phyloP scores from a whole-genome alignment of 225 moss, liverwort and hornwort genomes.

The Bryum argenteum region DNA sequence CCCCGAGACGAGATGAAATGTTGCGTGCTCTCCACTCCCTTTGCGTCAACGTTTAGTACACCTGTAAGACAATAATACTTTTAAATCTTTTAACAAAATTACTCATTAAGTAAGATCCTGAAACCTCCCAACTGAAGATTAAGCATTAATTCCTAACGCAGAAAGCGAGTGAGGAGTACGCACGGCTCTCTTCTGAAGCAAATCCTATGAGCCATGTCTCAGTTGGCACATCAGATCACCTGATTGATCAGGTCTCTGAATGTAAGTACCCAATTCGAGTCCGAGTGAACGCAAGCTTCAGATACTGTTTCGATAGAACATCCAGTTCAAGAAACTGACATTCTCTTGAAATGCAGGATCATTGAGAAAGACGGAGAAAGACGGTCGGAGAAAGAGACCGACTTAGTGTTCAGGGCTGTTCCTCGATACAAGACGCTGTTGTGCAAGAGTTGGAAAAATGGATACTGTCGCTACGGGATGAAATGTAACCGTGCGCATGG shows the following conservation, averaged over 20 bases:
- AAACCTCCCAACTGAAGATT: conserved; percentile 7
- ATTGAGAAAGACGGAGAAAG: background rate
- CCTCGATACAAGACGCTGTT: conserved; percentile 32
- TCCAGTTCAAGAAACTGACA: background rate
- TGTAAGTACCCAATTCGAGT: conserved; percentile 21
- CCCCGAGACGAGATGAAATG: conserved; percentile 31
- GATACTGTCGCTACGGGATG: conserved; percentile 32
- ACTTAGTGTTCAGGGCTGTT: conserved; percentile 12
- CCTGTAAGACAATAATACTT: conserved; percentile 21
- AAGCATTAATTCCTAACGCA: conserved; percentile 26
- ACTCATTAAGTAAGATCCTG: background rate
- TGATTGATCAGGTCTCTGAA: conserved; percentile 24
- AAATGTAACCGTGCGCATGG: conserved; percentile 37
- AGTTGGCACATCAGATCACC: conserved; percentile 33
- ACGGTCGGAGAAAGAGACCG: conserved; percentile 1
- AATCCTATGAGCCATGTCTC: conserved; percentile 31
- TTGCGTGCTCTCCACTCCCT: conserved; percentile 22
- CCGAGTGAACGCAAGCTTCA: background rate
- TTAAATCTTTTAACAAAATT: conserved; percentile 5
- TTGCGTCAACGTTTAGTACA: conserved; percentile 28
- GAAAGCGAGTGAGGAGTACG: conserved; percentile 29
- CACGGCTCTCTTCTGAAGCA: conserved; percentile 25
- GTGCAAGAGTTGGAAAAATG: conserved; percentile 38
- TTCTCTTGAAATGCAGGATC: conserved; percentile 25
- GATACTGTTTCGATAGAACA: background rate